Conservation (phyloP, 345 rosid species). For the Sapria himalayana region DNA sequence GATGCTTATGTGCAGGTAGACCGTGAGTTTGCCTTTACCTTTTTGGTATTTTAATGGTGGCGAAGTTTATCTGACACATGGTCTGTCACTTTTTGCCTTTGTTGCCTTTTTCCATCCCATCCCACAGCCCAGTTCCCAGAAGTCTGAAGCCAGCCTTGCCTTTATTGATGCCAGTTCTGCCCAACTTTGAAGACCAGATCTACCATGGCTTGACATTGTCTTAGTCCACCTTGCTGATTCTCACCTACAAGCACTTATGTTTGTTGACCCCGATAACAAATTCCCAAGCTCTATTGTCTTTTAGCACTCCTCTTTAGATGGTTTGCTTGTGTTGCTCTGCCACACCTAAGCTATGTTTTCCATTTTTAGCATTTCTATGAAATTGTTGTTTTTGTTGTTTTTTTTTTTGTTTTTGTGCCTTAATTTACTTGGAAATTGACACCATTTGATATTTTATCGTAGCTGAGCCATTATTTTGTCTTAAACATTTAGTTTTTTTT, state of each 20-base stretch:
- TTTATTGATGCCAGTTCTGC: constrained; percentile 72
- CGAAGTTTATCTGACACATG: constrained; percentile 16
- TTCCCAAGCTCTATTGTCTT: constrained; percentile 34
- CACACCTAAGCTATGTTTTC: no score
- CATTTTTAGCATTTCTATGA: no score
- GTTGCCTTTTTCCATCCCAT: constrained; percentile 59
- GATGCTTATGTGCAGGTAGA: constrained; percentile 32
- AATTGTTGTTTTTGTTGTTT: constrained; percentile 11
- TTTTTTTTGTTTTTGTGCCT: constrained; percentile 10
- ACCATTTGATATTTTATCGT: constrained; percentile 6
- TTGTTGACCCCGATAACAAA: constrained; percentile 35
- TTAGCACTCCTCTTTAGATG: constrained; percentile 29
- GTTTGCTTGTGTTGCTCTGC: constrained; percentile 22
- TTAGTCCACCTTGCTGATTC: constrained; percentile 61
- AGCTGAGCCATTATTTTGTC: constrained; percentile 3
- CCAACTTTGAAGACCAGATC: constrained; percentile 85
- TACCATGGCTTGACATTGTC: constrained; percentile 44
- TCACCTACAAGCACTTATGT: constrained; percentile 46
- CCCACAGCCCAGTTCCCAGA: constrained; percentile 79
- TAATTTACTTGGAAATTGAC: constrained; percentile 8
- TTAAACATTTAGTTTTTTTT: constrained; percentile 8
- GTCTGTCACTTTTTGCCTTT: constrained; percentile 27
- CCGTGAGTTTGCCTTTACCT: constrained; percentile 10
- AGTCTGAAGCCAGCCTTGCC: constrained; percentile 86
- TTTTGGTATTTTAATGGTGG: constrained; percentile 7